These are phyloP conservation scores for Colletotrichum viniferum DNA, from an alignment of 2,329 filamentous ascomycete species.

Conservation along the genomic window DNA sequence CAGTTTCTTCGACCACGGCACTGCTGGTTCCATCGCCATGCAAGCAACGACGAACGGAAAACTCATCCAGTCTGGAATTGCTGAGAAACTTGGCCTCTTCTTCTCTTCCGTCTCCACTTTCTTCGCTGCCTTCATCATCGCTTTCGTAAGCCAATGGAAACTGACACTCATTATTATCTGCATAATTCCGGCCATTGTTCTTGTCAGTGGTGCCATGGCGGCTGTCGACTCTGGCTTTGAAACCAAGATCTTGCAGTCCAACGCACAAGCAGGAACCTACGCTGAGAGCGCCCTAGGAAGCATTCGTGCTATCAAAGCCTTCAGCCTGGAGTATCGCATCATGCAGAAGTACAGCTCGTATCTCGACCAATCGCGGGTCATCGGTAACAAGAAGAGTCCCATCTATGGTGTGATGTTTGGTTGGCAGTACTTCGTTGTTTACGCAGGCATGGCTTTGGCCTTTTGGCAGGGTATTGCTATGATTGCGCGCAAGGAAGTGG, in stretches of 20 bases:
- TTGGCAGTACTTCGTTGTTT: conserved; percentile 44
- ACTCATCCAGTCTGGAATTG: conserved; percentile 37
- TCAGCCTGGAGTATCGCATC: conserved; percentile 15
- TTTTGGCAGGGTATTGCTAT: conserved; percentile 38
- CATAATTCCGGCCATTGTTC: conserved; percentile 35
- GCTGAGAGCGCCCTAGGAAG: conserved; percentile 29
- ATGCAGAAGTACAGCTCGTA: conserved; percentile 13
- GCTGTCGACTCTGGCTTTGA: conserved; percentile 27
- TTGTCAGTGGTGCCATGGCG: conserved; percentile 24
- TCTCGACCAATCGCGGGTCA: conserved; percentile 25
- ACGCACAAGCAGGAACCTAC: conserved; percentile 27
- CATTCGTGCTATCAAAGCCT: conserved; percentile 21
- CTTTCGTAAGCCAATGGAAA: conserved; percentile 42
- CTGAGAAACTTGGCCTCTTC: conserved; percentile 38
- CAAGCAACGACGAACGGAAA: conserved; percentile 45
- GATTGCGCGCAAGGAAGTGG: conserved; percentile 29
- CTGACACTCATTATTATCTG: conserved; percentile 45
- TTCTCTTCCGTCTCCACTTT: conserved; percentile 38
- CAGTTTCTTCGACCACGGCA: conserved; percentile 49
- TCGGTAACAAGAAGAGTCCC: conserved; percentile 31
- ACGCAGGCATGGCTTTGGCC: conserved; percentile 21
- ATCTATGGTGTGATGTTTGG: conserved; percentile 34
- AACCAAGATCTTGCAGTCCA: conserved; percentile 26
- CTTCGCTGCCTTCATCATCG: conserved; percentile 37
- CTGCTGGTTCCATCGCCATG: conserved; percentile 40